Conservation (phyloP, 176 grass and related monocot genomes). For the Zoysia japonica region DNA sequence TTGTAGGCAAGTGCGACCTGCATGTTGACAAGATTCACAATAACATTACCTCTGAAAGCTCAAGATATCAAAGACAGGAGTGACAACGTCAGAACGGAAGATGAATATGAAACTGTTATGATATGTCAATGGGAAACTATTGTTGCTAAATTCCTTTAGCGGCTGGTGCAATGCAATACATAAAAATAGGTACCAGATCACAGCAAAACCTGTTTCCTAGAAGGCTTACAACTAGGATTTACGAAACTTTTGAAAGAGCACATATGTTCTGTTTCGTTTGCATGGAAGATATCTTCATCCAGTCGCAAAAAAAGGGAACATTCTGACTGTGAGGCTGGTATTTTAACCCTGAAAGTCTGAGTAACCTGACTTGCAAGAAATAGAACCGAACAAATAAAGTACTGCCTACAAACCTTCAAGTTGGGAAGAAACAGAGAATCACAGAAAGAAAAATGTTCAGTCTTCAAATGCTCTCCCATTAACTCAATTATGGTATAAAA, state of each 20-base stretch:
- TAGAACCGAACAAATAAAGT: slow-evolving; percentile 10
- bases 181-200: background rate
- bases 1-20: slow-evolving; percentile 82
- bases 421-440: slow-evolving; percentile 86
- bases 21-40: slow-evolving; percentile 30
- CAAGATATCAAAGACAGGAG: background rate
- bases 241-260: background rate
- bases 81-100: background rate
- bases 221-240: background rate
- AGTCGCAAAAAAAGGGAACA: background rate
- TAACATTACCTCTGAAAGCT: background rate
- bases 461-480: slow-evolving; percentile 81
- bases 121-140: background rate
- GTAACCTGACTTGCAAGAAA: slow-evolving; percentile 14
- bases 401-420: slow-evolving; percentile 68
- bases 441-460: slow-evolving; percentile 52
- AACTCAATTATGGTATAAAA: slow-evolving; percentile 81
- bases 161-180: background rate
- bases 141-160: background rate
- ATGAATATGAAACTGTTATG: slow-evolving; percentile 3
- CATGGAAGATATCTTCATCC: slow-evolving; percentile 1
- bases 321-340: background rate
- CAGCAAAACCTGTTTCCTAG: background rate
- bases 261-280: background rate
- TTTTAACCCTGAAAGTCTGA: background rate